Conservation (phyloP, 441 rosid genomes). For the Biscutella auriculata region DNA sequence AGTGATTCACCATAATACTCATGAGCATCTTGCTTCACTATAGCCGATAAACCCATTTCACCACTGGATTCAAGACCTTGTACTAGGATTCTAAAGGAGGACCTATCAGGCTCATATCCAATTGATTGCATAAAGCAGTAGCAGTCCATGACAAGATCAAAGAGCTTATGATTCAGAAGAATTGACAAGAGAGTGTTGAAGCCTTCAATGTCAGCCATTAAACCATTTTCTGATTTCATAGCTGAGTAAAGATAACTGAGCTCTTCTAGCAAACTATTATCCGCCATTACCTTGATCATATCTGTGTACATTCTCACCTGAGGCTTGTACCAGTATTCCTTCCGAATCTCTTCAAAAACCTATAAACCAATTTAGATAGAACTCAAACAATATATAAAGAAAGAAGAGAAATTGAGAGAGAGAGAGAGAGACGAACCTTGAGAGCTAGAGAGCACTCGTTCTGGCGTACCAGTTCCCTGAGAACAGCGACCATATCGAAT, state of each 20-base stretch:
- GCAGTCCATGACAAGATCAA: constrained; percentile 44
- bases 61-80: constrained; percentile 47
- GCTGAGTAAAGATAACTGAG: constrained; percentile 30
- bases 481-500: constrained; percentile 78
- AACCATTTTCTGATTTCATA: constrained; percentile 36
- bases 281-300: constrained; percentile 40
- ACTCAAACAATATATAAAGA: background rate
- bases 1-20: constrained; percentile 49
- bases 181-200: constrained; percentile 44
- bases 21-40: constrained; percentile 44
- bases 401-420: background rate
- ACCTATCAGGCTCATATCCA: constrained; percentile 61
- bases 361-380: constrained; percentile 12
- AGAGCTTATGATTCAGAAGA: constrained; percentile 31
- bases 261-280: constrained; percentile 35
- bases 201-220: constrained; percentile 39
- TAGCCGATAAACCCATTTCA: constrained; percentile 29
- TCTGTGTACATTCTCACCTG: constrained; percentile 42
- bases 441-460: constrained; percentile 53
- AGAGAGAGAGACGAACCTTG: constrained; percentile 25
- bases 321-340: constrained; percentile 69
- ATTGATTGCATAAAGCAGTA: constrained; percentile 44
- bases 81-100: constrained; percentile 40
- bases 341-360: constrained; percentile 62
- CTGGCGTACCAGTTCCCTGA: constrained; percentile 70